phyloP scores from a whole-genome alignment of 163 green algal species.

The Volvox carteri region DNA sequence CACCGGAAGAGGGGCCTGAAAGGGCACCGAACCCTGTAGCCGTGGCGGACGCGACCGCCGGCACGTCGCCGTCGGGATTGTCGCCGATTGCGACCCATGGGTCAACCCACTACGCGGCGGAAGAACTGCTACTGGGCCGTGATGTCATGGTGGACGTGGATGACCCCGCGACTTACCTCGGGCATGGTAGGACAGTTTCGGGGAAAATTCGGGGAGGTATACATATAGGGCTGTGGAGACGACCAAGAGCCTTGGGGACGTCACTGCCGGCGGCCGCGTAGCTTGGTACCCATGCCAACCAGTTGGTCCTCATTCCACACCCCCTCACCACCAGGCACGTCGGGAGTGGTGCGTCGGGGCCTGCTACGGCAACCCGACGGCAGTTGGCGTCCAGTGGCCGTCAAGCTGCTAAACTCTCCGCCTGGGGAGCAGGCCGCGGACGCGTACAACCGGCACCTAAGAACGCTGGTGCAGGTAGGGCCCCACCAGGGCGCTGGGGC shows the following conservation, averaged over 20 bases:
- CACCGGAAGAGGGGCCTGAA: neutral
- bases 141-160: slow-evolving; percentile 49
- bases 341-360: slow-evolving; percentile 44
- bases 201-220: too few species aligned
- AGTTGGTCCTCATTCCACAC: neutral
- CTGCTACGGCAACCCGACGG: slow-evolving; percentile 28
- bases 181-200: slow-evolving; percentile 46
- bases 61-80: neutral
- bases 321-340: slow-evolving; percentile 14
- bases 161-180: slow-evolving; percentile 38
- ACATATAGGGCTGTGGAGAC: too few species aligned
- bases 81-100: neutral
- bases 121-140: slow-evolving; percentile 35
- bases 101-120: slow-evolving; percentile 1
- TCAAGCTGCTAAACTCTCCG: slow-evolving; percentile 52
- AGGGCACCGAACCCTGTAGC: neutral
- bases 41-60: neutral
- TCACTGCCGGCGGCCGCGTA: too few species aligned
- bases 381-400: slow-evolving; percentile 22
- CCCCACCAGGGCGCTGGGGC: too few species aligned
- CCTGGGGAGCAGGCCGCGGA: slow-evolving; percentile 25
- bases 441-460: slow-evolving; percentile 38
- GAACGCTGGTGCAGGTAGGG: slow-evolving; percentile 45
- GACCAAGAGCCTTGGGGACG: too few species aligned
- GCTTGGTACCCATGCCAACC: too few species aligned